Percentiles rank a stretch among this genome's conserved stretches.
phyloP scores from a whole-genome alignment of 2,329 filamentous ascomycete genomes.

The Colletotrichum aenigma region DNA sequence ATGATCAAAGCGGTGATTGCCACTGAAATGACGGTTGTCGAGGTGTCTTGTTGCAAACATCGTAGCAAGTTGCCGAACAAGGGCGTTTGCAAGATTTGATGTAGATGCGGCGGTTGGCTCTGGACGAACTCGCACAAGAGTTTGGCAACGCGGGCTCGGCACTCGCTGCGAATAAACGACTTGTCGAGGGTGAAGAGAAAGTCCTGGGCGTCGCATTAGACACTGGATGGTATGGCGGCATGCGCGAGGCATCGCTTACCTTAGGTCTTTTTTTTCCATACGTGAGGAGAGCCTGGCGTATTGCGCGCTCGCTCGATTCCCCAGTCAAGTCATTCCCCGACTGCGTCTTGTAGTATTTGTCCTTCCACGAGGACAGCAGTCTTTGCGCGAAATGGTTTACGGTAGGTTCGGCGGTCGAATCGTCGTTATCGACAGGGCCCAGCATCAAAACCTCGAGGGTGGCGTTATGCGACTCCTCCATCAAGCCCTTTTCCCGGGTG shows the following conservation, averaged over 20 bases:
- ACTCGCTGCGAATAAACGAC: slow-evolving; percentile 67
- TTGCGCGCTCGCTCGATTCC: slow-evolving; percentile 53
- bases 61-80: slow-evolving; percentile 74
- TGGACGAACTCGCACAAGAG: slow-evolving; percentile 76
- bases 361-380: slow-evolving; percentile 62
- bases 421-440: slow-evolving; percentile 61
- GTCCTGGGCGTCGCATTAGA: slow-evolving; percentile 47
- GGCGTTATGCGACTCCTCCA: slow-evolving; percentile 68
- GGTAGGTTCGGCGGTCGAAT: slow-evolving; percentile 41
- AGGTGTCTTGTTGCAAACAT: slow-evolving; percentile 79
- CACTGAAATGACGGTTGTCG: slow-evolving; percentile 76
- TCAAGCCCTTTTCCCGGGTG: slow-evolving; percentile 44
- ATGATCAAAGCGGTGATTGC: slow-evolving; percentile 79
- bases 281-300: slow-evolving; percentile 56
- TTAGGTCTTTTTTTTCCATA: slow-evolving; percentile 74
- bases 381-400: slow-evolving; percentile 59
- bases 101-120: slow-evolving; percentile 78
- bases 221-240: neutral
- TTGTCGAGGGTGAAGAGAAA: slow-evolving; percentile 70
- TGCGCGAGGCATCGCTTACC: slow-evolving; percentile 25
- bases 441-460: slow-evolving; percentile 68
- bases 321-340: slow-evolving; percentile 38
- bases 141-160: slow-evolving; percentile 67
- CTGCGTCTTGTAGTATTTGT: slow-evolving; percentile 34
- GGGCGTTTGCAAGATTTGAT: slow-evolving; percentile 73